Percentiles rank a stretch among this genome's conserved stretches.
These are phyloP conservation scores for Tuber indicum DNA, from an alignment of 495 filamentous ascomycete species.

Conservation along the genomic window DNA sequence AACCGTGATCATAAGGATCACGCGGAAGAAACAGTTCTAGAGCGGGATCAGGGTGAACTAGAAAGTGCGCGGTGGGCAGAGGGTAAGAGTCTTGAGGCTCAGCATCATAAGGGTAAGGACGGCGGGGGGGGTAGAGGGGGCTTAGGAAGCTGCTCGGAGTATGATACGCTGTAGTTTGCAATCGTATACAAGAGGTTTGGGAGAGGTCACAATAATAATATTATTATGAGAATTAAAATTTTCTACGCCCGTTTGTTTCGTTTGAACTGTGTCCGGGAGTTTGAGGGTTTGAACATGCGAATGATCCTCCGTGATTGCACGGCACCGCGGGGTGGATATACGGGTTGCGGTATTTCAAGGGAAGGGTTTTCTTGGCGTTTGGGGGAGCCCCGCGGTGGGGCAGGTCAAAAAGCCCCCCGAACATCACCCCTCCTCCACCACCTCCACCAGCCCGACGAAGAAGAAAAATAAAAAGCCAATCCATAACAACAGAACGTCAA, in stretches of 20 bases:
- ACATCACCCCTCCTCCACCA: not conserved
- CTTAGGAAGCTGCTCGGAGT: not conserved
- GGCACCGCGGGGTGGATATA: not conserved
- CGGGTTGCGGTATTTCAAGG: not conserved
- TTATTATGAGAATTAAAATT: not conserved
- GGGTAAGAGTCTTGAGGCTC: not conserved
- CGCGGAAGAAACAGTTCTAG: not conserved
- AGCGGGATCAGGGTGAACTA: slow-evolving; percentile 9
- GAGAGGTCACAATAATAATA: too few relatives aligned
- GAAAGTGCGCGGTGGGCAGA: slow-evolving; percentile 2
- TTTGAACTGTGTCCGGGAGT: too few relatives aligned
- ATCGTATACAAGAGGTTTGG: not conserved
- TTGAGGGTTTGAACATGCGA: not conserved
- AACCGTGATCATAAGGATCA: not conserved
- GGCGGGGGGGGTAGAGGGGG: not conserved
- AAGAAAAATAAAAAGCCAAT: not conserved
- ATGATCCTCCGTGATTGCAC: not conserved
- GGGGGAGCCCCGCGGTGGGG: not conserved
- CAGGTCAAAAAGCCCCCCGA: not conserved
- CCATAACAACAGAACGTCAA: not conserved
- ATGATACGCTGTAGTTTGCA: not conserved
- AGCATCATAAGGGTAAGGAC: not conserved
- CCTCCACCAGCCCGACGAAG: not conserved
- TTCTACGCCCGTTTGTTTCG: not conserved
- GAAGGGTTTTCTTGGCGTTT: not conserved